Percentiles rank a stretch among this genome's conserved stretches.
These are phyloP conservation scores for Boletales sp. DNA, from an alignment of 768 basidiomycete species.

Conservation along the genomic window DNA sequence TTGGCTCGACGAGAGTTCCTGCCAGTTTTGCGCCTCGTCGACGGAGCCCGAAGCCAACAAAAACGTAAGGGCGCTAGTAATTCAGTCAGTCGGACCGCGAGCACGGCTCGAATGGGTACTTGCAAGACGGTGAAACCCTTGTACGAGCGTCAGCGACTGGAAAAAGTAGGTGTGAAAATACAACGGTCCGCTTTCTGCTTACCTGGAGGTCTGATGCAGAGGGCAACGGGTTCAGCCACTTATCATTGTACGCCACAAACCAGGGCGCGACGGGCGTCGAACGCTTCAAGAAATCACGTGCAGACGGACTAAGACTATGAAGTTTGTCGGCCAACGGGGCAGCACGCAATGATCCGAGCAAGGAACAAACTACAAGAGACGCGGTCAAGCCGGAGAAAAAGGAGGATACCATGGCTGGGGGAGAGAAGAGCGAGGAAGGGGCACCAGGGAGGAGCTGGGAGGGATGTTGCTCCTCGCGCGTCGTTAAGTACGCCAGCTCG, in stretches of 20 bases:
- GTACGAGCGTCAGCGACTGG: background rate
- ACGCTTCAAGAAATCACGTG: conserved; percentile 20
- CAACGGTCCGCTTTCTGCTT: background rate
- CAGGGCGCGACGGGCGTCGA: conserved; percentile 43
- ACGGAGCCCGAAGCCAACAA: conserved; percentile 37
- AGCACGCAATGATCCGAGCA: conserved; percentile 8
- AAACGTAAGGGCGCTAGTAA: conserved; percentile 39
- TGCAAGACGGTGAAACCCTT: conserved; percentile 35
- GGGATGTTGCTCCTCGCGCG: background rate
- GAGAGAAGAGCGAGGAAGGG: background rate
- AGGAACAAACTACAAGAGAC: conserved; percentile 1
- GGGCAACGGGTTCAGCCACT: conserved; percentile 43
- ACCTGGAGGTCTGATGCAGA: conserved; percentile 42
- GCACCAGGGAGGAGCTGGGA: background rate
- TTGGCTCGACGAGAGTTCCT: conserved; percentile 32
- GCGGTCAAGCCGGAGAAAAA: conserved; percentile 2
- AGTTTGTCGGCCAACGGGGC: conserved; percentile 22
- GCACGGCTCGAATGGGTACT: background rate
- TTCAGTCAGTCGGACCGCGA: background rate
- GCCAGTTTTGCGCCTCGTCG: conserved; percentile 47
- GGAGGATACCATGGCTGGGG: conserved; percentile 11
- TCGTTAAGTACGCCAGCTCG: conserved; percentile 17
- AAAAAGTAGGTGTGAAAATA: too few relatives aligned
- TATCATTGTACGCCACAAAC: conserved; percentile 41
- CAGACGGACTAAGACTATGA: conserved; percentile 13